Evolutionary conservation across 441 rosid genomes (phyloP).

Genomic region (Syzygium malaccense): DNA sequence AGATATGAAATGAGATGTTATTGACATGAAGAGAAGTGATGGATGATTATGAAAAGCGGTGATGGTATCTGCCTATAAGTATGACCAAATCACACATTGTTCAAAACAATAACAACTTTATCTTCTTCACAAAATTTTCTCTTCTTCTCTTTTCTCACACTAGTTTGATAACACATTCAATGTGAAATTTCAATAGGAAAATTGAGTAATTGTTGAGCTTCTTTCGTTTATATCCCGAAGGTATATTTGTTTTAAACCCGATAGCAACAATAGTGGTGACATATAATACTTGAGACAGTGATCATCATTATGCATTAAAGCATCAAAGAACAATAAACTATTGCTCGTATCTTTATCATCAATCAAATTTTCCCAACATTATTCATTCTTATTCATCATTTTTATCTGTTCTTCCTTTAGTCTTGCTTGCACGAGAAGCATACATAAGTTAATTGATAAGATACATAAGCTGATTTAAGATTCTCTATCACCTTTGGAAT

Average conservation of each 20-base stretch:
- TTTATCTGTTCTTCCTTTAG: background rate
- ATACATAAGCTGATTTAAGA: background rate
- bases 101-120: background rate
- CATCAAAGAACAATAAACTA: background rate
- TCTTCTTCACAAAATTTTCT: background rate
- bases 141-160: background rate
- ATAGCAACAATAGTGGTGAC: background rate
- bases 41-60: background rate
- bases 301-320: background rate
- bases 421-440: background rate
- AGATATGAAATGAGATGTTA: background rate
- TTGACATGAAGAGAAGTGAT: background rate
- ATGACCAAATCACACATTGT: background rate
- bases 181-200: background rate
- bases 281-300: background rate
- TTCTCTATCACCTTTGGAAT: background rate
- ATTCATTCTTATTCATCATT: background rate
- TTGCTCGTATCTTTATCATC: background rate
- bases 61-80: background rate
- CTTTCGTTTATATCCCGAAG: background rate
- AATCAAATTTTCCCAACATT: background rate
- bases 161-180: background rate
- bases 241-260: background rate
- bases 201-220: background rate
- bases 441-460: background rate